Conservation (phyloP, 2,329 filamentous ascomycete genomes). For the Thielaviopsis musarum region DNA sequence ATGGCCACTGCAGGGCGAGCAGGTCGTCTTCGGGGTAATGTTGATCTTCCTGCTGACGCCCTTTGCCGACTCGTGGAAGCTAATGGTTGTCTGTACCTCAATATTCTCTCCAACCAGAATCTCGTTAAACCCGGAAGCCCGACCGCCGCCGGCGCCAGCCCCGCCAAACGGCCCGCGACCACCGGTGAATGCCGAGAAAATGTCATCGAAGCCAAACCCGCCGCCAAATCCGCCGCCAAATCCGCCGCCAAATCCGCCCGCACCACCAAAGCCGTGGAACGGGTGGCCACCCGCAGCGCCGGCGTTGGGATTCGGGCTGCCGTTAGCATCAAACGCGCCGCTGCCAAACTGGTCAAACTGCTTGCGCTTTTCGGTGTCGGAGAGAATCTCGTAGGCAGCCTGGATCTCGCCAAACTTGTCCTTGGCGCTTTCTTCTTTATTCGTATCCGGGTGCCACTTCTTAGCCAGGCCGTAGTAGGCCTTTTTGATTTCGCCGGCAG, state of each 20-base stretch:
- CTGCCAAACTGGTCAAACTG: constrained; percentile 83
- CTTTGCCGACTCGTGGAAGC: constrained; percentile 91
- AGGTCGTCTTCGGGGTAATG: constrained; percentile 66
- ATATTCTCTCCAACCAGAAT: constrained; percentile 90
- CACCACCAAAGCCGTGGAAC: constrained; percentile 42
- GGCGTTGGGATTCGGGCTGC: constrained; percentile 26
- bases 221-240: constrained; percentile 58
- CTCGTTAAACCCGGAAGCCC: constrained; percentile 58
- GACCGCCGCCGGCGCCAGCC: constrained; percentile 31
- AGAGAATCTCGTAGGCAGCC: constrained; percentile 81
- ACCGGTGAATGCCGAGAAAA: constrained; percentile 73
- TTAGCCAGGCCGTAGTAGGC: constrained; percentile 96
- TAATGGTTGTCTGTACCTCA: constrained; percentile 82
- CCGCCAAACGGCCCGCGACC: constrained; percentile 38
- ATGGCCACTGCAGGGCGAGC: constrained; percentile 65
- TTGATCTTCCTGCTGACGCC: constrained; percentile 76
- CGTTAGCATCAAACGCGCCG: constrained; percentile 68
- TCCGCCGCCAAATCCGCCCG: constrained; percentile 67
- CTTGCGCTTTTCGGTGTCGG: constrained; percentile 82
- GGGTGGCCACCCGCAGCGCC: constrained; percentile 41
- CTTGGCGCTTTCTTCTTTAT: constrained; percentile 86
- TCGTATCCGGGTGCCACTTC: constrained; percentile 95
- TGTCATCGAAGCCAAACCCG: constrained; percentile 89
- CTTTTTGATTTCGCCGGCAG: constrained; percentile 83
- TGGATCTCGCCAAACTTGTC: constrained; percentile 91